Evolutionary conservation across 345 rosid genomes (phyloP).

Genomic region (Arabis alpina): DNA sequence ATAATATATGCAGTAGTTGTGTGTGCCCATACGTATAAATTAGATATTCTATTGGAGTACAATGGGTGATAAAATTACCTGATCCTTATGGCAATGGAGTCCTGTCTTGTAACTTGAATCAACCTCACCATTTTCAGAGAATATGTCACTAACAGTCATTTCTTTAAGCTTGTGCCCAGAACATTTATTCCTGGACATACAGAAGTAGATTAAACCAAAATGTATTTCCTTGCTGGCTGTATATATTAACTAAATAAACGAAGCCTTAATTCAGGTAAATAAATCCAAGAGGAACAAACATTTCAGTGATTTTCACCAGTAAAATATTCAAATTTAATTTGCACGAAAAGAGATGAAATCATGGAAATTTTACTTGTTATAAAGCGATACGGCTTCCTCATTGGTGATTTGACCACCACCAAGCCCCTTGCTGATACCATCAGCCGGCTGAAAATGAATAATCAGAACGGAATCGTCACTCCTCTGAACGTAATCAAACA

Average conservation of each 20-base stretch:
- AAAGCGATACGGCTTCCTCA: constrained; percentile 61
- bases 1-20: background rate
- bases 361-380: constrained; percentile 46
- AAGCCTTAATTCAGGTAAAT: background rate
- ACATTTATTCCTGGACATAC: constrained; percentile 60
- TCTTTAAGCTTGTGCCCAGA: constrained; percentile 74
- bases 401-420: constrained; percentile 67
- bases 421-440: constrained; percentile 57
- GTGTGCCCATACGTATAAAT: no score
- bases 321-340: background rate
- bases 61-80: constrained; percentile 18
- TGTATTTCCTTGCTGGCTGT: background rate
- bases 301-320: background rate
- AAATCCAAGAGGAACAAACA: background rate
- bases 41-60: background rate
- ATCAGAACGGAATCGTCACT: background rate
- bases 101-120: constrained; percentile 49
- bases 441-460: constrained; percentile 52
- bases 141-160: constrained; percentile 73
- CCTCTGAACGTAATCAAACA: background rate
- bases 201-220: background rate
- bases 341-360: constrained; percentile 21
- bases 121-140: constrained; percentile 51
- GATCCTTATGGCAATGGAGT: constrained; percentile 64
- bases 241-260: background rate